Evolutionary conservation across 2,329 filamentous ascomycete genomes (phyloP).

Genomic region (Sporothrix dimorphospora): DNA sequence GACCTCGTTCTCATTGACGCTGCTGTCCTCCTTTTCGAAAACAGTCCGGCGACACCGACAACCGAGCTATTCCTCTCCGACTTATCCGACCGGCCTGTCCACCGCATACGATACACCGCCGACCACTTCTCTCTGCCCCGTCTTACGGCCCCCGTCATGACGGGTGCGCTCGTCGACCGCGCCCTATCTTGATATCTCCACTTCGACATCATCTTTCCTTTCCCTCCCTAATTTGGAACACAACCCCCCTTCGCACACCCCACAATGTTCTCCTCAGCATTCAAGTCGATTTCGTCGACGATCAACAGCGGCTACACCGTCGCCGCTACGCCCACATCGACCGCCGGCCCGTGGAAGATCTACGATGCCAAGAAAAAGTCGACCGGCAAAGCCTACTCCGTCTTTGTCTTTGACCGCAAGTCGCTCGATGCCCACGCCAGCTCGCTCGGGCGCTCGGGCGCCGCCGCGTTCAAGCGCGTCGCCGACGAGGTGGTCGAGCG

Average conservation of each 20-base stretch:
- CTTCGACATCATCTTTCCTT: not conserved
- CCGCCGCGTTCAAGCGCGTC: slow-evolving; percentile 73
- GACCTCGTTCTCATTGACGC: not conserved
- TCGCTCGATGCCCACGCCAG: slow-evolving; percentile 70
- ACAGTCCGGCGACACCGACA: not conserved
- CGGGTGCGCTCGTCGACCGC: slow-evolving; percentile 17
- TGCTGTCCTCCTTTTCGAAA: not conserved
- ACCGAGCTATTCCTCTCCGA: not conserved
- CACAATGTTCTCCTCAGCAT: slow-evolving; percentile 86
- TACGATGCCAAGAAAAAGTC: slow-evolving; percentile 97
- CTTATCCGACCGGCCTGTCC: not conserved
- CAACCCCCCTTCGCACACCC: slow-evolving; percentile 23
- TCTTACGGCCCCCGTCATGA: slow-evolving; percentile 13
- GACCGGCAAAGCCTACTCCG: slow-evolving; percentile 82
- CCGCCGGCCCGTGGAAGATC: slow-evolving; percentile 93
- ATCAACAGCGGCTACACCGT: slow-evolving; percentile 91
- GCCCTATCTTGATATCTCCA: not conserved
- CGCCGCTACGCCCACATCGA: slow-evolving; percentile 72
- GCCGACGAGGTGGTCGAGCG: slow-evolving; percentile 90
- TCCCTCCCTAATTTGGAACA: not conserved
- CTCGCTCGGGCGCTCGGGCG: slow-evolving; percentile 64
- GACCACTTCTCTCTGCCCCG: not conserved
- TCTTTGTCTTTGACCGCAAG: slow-evolving; percentile 95
- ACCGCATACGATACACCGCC: not conserved
- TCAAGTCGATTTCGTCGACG: slow-evolving; percentile 88